Conservation (phyloP, 169 alveolate species). For the Neospora caninum region DNA sequence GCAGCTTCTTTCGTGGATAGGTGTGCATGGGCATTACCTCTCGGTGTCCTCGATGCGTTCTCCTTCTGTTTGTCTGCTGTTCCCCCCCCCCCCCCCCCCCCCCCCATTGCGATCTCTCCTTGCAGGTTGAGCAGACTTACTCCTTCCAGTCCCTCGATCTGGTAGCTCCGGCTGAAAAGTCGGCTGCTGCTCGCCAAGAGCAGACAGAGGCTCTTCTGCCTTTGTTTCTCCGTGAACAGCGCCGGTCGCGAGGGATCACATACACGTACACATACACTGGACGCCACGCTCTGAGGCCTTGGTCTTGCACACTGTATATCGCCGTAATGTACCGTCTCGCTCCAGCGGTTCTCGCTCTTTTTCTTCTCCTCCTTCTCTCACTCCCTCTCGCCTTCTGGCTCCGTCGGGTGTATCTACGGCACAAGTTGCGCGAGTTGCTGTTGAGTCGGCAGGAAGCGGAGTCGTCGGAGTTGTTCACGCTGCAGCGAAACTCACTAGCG, state of each 20-base stretch:
- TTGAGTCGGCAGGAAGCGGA: neutral
- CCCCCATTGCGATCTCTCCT: neutral
- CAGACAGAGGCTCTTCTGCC: neutral
- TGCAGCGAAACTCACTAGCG: neutral
- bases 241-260: slow-evolving; percentile 35
- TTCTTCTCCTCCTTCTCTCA: neutral
- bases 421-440: neutral
- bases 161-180: neutral
- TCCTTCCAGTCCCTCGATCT: slow-evolving; percentile 1
- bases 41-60: no score
- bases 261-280: slow-evolving; percentile 28
- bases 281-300: neutral
- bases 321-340: neutral
- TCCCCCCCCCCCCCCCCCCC: no score
- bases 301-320: neutral
- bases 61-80: no score
- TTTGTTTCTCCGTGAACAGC: slow-evolving; percentile 20
- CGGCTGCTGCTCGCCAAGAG: neutral
- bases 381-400: slow-evolving; percentile 30
- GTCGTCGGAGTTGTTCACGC: neutral
- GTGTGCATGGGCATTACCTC: no score
- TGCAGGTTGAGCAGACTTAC: slow-evolving; percentile 29
- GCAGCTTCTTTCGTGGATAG: no score
- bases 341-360: neutral
- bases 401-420: slow-evolving; percentile 30